Percentiles rank a stretch among this genome's conserved stretches.
Conservation (phyloP, 2,329 filamentous ascomycete species). For the Fonsecaea erecta region DNA sequence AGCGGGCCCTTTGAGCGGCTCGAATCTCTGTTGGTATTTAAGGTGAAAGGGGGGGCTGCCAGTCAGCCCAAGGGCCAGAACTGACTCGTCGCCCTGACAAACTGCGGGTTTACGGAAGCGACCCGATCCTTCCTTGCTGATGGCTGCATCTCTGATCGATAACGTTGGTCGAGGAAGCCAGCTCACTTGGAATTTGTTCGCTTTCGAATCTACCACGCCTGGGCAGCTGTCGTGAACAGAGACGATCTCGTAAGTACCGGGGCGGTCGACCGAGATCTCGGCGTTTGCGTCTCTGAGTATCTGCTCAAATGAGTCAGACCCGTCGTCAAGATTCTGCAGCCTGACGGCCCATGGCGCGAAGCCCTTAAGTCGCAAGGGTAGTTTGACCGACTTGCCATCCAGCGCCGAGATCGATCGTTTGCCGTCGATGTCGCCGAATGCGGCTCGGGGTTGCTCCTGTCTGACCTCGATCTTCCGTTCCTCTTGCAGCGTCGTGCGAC, state of each 20-base stretch:
- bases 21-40: conserved; percentile 78
- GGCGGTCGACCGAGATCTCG: conserved; percentile 65
- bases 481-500: conserved; percentile 83
- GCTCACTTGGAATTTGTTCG: conserved; percentile 75
- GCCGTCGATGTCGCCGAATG: conserved; percentile 84
- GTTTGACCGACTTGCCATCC: conserved; percentile 71
- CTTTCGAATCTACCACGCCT: conserved; percentile 74
- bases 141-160: conserved; percentile 67
- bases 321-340: conserved; percentile 64
- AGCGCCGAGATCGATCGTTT: conserved; percentile 75
- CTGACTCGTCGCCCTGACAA: conserved; percentile 93
- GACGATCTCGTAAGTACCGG: conserved; percentile 79
- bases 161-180: conserved; percentile 84
- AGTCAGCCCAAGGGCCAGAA: conserved; percentile 77
- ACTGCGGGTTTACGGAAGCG: conserved; percentile 77
- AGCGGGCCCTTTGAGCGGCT: conserved; percentile 67
- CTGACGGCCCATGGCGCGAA: conserved; percentile 81
- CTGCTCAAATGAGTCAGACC: conserved; percentile 51
- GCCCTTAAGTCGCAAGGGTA: conserved; percentile 85
- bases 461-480: conserved; percentile 84
- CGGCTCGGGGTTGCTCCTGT: conserved; percentile 82
- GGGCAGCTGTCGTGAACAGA: conserved; percentile 82
- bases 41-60: conserved; percentile 84
- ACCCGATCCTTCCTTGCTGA: conserved; percentile 59
- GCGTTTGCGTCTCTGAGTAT: conserved; percentile 69